phyloP scores from a whole-genome alignment of 139 green algal species.

The Volvox reticuliferus region DNA sequence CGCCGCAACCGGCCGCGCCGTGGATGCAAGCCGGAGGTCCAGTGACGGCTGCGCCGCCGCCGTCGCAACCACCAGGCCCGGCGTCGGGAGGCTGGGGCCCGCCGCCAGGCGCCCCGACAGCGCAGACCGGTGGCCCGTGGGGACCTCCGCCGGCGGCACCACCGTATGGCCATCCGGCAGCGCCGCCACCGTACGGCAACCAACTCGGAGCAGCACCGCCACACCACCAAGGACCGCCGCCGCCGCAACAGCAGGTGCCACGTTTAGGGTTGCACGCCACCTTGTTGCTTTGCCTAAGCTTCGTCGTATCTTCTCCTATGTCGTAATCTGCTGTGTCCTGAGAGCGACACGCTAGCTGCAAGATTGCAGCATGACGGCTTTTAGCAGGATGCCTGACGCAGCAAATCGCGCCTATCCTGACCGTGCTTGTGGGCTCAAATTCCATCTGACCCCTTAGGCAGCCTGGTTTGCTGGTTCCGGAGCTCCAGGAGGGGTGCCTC shows the following conservation, averaged over 20 bases:
- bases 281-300: too few species aligned
- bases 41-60: background rate
- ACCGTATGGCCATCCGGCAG: background rate
- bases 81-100: constrained; percentile 1
- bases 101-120: background rate
- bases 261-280: background rate
- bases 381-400: too few species aligned
- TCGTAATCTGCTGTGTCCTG: too few species aligned
- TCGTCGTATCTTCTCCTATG: too few species aligned
- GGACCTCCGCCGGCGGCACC: background rate
- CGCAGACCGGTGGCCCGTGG: background rate
- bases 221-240: too few species aligned
- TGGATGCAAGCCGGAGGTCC: background rate
- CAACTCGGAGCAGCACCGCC: background rate
- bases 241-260: background rate
- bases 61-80: background rate
- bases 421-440: too few species aligned
- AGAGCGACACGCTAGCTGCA: too few species aligned
- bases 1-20: constrained; percentile 16
- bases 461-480: constrained; percentile 20
- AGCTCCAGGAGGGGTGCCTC: background rate
- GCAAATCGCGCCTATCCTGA: too few species aligned
- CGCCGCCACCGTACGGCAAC: constrained; percentile 18
- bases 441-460: background rate
- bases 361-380: too few species aligned